These are phyloP conservation scores for Peribolospora kevripleyi DNA, from an alignment of 768 basidiomycete species.

Conservation along the genomic window DNA sequence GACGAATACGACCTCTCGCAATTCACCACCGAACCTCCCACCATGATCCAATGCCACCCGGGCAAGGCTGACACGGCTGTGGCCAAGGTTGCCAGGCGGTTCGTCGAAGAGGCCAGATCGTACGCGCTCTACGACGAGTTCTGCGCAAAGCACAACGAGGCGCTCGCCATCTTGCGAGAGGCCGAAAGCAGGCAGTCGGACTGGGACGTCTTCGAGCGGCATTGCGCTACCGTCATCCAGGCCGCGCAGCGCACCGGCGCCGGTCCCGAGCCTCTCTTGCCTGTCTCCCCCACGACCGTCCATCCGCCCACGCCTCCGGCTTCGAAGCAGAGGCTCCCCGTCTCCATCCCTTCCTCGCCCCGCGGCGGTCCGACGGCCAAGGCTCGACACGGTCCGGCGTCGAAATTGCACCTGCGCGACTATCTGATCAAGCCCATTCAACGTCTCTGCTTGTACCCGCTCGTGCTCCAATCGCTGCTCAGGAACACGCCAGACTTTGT, in stretches of 20 bases:
- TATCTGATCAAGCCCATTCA: constrained; percentile 96
- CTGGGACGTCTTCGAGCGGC: constrained; percentile 64
- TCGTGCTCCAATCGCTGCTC: constrained; percentile 52
- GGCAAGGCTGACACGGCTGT: constrained; percentile 1
- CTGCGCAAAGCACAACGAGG: constrained; percentile 66
- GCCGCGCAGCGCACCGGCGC: constrained; percentile 15
- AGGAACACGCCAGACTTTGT: constrained; percentile 4
- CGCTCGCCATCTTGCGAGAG: constrained; percentile 45
- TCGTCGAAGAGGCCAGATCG: constrained; percentile 34
- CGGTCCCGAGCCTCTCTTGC: background rate
- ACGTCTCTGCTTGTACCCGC: constrained; percentile 79
- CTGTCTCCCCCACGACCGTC: background rate
- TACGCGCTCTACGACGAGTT: constrained; percentile 65
- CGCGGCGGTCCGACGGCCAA: background rate
- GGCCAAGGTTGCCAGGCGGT: background rate
- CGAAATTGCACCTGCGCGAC: constrained; percentile 31
- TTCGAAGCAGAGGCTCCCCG: constrained; percentile 3
- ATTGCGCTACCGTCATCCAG: constrained; percentile 30
- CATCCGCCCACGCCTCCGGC: constrained; percentile 8
- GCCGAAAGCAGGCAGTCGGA: constrained; percentile 39
- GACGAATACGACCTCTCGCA: background rate
- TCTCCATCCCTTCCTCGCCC: background rate
- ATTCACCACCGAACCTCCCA: background rate
- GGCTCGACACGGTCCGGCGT: background rate
- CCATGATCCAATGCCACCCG: background rate